Evolutionary conservation across 768 basidiomycete genomes (phyloP).

Genomic region (Peribolospora kevripleyi): DNA sequence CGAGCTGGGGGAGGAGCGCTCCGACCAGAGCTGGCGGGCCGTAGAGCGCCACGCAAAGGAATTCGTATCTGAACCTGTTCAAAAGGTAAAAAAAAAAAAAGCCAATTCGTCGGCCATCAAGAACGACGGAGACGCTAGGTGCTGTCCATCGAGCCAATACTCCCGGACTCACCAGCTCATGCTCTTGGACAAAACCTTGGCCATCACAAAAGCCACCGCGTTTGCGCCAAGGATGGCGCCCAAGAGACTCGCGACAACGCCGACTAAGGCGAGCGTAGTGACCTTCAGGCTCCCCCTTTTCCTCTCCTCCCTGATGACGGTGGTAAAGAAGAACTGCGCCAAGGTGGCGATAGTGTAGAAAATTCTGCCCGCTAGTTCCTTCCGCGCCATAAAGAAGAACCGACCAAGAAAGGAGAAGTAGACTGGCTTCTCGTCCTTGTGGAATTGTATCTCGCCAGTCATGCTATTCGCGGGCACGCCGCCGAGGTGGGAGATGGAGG

Average conservation of each 20-base stretch:
- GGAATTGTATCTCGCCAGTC: constrained; percentile 11
- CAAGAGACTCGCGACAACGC: constrained; percentile 29
- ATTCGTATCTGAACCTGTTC: constrained; percentile 42
- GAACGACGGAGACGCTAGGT: neutral
- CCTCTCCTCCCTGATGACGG: constrained; percentile 11
- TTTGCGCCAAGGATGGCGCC: constrained; percentile 44
- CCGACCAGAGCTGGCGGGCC: constrained; percentile 50
- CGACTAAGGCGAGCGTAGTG: constrained; percentile 25
- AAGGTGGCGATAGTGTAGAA: constrained; percentile 16
- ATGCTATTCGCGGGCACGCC: constrained; percentile 39
- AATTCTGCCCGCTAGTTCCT: too few relatives aligned
- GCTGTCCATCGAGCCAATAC: neutral
- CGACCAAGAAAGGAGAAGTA: constrained; percentile 49
- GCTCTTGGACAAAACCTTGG: constrained; percentile 32
- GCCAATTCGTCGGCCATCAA: neutral
- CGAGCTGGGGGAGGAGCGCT: constrained; percentile 36
- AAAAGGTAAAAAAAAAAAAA: neutral
- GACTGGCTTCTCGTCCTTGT: constrained; percentile 22
- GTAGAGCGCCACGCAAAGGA: constrained; percentile 41
- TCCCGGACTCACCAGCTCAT: constrained; percentile 38
- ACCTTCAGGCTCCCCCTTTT: constrained; percentile 6
- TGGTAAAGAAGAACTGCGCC: constrained; percentile 1
- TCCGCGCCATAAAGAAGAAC: constrained; percentile 31
- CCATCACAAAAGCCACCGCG: constrained; percentile 44
- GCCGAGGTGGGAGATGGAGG: constrained; percentile 18